Evolutionary conservation across 495 filamentous ascomycete species (phyloP).

Genomic region (Alectoria sarmentosa): DNA sequence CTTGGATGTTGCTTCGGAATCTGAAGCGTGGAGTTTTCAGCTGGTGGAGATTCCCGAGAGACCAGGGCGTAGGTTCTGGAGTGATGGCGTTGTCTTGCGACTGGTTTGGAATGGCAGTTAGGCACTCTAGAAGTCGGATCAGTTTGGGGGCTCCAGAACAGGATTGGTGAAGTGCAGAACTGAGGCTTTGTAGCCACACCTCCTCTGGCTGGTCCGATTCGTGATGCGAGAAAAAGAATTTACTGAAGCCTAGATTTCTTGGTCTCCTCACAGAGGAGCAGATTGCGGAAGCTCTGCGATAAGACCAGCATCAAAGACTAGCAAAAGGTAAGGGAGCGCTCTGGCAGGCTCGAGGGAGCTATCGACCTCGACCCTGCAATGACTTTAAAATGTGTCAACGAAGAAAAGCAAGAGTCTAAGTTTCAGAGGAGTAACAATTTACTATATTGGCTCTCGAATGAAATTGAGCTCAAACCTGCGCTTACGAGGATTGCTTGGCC

Average conservation of each 20-base stretch:
- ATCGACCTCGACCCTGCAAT: background rate
- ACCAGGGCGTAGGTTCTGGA: background rate
- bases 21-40: background rate
- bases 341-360: background rate
- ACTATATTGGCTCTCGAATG: background rate
- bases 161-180: background rate
- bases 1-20: background rate
- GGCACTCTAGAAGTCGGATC: background rate
- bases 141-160: background rate
- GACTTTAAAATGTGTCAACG: background rate
- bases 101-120: background rate
- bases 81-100: background rate
- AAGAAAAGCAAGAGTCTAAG: background rate
- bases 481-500: constrained; percentile 3
- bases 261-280: background rate
- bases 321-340: background rate
- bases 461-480: background rate
- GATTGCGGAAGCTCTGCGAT: constrained; percentile 10
- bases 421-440: background rate
- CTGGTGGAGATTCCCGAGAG: background rate
- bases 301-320: constrained; percentile 1
- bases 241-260: background rate
- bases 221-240: background rate
- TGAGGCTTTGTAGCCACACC: background rate
- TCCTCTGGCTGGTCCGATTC: background rate